These are phyloP conservation scores for Rhodosporidiobolus odoratus DNA, from an alignment of 768 basidiomycete genomes.

Conservation along the genomic window DNA sequence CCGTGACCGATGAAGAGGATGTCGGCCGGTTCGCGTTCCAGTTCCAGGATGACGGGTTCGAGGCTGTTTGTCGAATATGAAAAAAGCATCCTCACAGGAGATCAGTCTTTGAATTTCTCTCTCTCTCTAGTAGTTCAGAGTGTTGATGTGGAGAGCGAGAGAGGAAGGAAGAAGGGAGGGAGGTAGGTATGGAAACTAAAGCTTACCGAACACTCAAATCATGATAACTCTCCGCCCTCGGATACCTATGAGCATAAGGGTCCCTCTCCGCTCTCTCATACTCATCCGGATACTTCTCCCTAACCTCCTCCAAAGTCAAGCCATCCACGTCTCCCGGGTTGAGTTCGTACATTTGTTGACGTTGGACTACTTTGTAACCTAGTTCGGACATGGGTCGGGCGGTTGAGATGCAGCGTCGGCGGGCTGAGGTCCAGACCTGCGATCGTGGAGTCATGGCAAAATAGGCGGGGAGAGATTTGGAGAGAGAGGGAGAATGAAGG, in stretches of 20 bases:
- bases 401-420: constrained; percentile 80
- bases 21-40: constrained; percentile 90
- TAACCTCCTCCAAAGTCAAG: constrained; percentile 79
- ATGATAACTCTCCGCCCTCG: constrained; percentile 76
- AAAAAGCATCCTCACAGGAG: background rate
- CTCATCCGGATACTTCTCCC: constrained; percentile 84
- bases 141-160: background rate
- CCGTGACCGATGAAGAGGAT: constrained; percentile 76
- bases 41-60: constrained; percentile 61
- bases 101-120: background rate
- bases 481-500: background rate
- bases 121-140: background rate
- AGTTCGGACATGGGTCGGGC: constrained; percentile 76
- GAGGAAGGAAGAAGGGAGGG: background rate
- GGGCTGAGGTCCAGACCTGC: constrained; percentile 95
- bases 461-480: background rate
- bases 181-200: background rate
- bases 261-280: constrained; percentile 89
- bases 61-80: constrained; percentile 9
- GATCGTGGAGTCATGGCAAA: too few relatives aligned
- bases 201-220: constrained; percentile 56
- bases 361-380: constrained; percentile 70
- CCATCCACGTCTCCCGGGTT: constrained; percentile 91
- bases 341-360: constrained; percentile 94
- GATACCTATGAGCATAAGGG: constrained; percentile 58